Conservation (phyloP, 2,329 filamentous ascomycete species). For the Trichoderma oligosporum region DNA sequence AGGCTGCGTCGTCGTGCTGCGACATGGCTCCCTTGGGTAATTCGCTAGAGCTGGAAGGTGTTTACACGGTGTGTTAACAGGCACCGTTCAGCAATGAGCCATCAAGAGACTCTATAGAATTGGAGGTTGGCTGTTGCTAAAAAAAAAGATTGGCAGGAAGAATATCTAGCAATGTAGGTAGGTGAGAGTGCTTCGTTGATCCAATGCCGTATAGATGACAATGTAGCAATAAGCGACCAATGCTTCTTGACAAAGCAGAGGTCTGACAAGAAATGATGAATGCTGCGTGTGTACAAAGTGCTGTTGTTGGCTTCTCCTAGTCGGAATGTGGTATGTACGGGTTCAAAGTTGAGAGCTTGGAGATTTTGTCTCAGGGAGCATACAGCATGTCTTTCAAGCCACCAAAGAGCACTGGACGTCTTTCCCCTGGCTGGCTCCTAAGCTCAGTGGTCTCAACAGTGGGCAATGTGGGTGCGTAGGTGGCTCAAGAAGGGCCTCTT, state of each 20-base stretch:
- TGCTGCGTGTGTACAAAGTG: slow-evolving; percentile 4
- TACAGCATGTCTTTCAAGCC: not conserved
- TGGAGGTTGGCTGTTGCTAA: not conserved
- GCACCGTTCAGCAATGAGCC: slow-evolving; percentile 15
- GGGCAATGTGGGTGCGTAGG: slow-evolving; percentile 16
- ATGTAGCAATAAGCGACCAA: slow-evolving; percentile 5
- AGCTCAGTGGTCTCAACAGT: slow-evolving; percentile 10
- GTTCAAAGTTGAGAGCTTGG: slow-evolving; percentile 13
- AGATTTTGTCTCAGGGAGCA: slow-evolving; percentile 19
- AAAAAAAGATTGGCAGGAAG: slow-evolving; percentile 1
- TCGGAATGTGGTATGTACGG: slow-evolving; percentile 19
- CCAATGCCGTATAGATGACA: slow-evolving; percentile 17
- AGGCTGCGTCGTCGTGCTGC: slow-evolving; percentile 31
- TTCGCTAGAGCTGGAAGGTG: slow-evolving; percentile 3
- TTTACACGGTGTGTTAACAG: slow-evolving; percentile 3
- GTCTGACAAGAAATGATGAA: slow-evolving; percentile 5
- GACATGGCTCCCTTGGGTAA: slow-evolving; percentile 31
- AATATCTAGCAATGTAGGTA: slow-evolving; percentile 6
- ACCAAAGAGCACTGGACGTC: slow-evolving; percentile 18
- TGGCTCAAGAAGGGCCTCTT: slow-evolving; percentile 14
- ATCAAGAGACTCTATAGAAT: slow-evolving; percentile 9
- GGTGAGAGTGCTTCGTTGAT: not conserved
- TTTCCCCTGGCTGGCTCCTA: slow-evolving; percentile 16
- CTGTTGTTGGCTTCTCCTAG: slow-evolving; percentile 8
- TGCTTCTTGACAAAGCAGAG: not conserved